phyloP scores from a whole-genome alignment of 2,329 filamentous ascomycete species.

The Trichothecium roseum region DNA sequence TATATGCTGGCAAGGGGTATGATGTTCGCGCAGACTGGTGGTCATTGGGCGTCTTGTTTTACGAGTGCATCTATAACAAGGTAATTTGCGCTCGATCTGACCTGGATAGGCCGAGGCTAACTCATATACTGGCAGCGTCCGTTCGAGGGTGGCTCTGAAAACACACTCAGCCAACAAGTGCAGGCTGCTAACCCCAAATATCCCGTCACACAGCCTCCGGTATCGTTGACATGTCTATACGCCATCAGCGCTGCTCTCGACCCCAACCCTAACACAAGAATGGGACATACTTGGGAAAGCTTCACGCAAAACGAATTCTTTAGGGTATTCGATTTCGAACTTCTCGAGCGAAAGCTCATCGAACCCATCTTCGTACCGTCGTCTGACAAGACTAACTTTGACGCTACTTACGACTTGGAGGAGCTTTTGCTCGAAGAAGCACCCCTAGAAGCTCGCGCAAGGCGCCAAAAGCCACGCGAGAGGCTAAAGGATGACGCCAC shows the following conservation, averaged over 20 bases:
- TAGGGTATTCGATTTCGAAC: conserved; percentile 70
- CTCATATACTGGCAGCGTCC: conserved; percentile 51
- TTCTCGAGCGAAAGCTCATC: conserved; percentile 76
- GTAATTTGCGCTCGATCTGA: conserved; percentile 32
- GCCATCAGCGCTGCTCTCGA: conserved; percentile 79
- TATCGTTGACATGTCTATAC: conserved; percentile 79
- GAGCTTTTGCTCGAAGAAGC: conserved; percentile 90
- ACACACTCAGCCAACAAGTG: conserved; percentile 69
- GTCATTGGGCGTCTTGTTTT: conserved; percentile 96
- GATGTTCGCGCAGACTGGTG: conserved; percentile 93
- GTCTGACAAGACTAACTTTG: conserved; percentile 97
- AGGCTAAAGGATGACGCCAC: conserved; percentile 89
- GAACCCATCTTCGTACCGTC: conserved; percentile 88
- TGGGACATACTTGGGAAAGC: conserved; percentile 77
- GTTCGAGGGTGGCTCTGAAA: conserved; percentile 83
- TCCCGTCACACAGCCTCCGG: conserved; percentile 84
- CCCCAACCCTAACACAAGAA: conserved; percentile 66
- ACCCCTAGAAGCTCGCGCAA: conserved; percentile 81
- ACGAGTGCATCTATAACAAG: conserved; percentile 99
- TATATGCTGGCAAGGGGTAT: conserved; percentile 86
- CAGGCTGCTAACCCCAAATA: conserved; percentile 74
- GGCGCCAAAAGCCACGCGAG: conserved; percentile 87
- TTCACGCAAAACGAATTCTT: conserved; percentile 91
- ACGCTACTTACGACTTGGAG: conserved; percentile 94
- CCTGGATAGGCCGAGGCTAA: neutral